Conservation (phyloP, 768 basidiomycete genomes). For the Tephrocybe rancida region DNA sequence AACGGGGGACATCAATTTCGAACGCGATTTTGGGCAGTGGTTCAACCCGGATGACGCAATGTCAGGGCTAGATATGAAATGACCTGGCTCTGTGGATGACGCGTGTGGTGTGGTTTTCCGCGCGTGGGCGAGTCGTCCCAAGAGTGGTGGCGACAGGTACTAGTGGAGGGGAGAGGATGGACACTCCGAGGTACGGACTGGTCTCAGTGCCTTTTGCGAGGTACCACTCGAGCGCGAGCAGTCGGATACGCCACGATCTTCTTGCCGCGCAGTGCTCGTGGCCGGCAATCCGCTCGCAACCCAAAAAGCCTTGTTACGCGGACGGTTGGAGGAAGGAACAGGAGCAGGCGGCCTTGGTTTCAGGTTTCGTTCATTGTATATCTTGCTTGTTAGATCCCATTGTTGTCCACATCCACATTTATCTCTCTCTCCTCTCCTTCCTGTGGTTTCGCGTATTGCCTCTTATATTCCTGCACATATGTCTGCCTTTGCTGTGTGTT, state of each 20-base stretch:
- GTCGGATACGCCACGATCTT: not conserved
- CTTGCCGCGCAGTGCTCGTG: not conserved
- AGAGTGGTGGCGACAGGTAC: too few species aligned
- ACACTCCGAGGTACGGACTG: slow-evolving; percentile 1
- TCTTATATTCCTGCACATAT: not conserved
- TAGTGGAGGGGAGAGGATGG: too few species aligned
- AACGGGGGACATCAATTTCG: slow-evolving; percentile 63
- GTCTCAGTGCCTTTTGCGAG: not conserved
- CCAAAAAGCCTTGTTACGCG: slow-evolving; percentile 1
- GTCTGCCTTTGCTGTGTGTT: not conserved
- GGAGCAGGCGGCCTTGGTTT: slow-evolving; percentile 2
- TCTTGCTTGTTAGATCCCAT: not conserved
- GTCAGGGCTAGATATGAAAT: slow-evolving; percentile 23
- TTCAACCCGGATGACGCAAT: slow-evolving; percentile 59
- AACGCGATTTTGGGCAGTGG: slow-evolving; percentile 78
- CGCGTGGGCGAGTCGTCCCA: too few species aligned
- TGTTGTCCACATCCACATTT: not conserved
- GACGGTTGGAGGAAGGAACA: slow-evolving; percentile 7
- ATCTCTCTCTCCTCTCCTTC: not conserved
- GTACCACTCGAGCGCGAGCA: not conserved
- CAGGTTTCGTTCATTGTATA: not conserved
- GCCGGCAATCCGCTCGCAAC: not conserved
- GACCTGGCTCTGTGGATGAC: not conserved
- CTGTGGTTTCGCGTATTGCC: not conserved
- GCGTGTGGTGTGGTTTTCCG: not conserved